Percentiles rank a stretch among this genome's conserved stretches.
Evolutionary conservation across 2,329 filamentous ascomycete genomes (phyloP).

Genomic region (Stagonosporopsis vannaccii): DNA sequence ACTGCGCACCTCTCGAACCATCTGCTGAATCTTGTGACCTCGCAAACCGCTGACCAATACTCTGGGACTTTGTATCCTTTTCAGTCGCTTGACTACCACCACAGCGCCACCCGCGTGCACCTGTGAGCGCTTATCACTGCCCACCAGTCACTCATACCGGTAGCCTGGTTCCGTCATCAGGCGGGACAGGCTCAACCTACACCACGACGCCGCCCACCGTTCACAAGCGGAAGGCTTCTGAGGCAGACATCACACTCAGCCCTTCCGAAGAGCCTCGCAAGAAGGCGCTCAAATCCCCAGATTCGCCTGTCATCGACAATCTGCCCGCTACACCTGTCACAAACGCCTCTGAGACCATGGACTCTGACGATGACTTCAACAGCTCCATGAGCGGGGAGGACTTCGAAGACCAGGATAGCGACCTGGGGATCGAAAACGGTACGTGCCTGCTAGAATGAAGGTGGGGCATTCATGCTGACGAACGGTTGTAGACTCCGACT

Average conservation of each 20-base stretch:
- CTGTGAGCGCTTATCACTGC: conserved; percentile 18
- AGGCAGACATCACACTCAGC: conserved; percentile 38
- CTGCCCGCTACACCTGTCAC: conserved; percentile 46
- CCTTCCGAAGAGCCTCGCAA: conserved; percentile 40
- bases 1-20: conserved; percentile 20
- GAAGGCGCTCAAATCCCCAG: conserved; percentile 35
- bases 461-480: conserved; percentile 21
- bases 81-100: conserved; percentile 20
- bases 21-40: conserved; percentile 33
- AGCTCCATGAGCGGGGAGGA: conserved; percentile 81
- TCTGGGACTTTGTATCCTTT: conserved; percentile 5
- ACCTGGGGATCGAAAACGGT: conserved; percentile 61
- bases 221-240: conserved; percentile 51
- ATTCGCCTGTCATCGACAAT: conserved; percentile 21
- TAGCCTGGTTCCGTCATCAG: conserved; percentile 52
- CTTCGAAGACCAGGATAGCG: conserved; percentile 79
- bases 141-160: conserved; percentile 23
- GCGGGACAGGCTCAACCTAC: conserved; percentile 45
- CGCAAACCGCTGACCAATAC: conserved; percentile 37
- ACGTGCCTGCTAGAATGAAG: conserved; percentile 14
- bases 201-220: conserved; percentile 49
- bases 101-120: conserved; percentile 10
- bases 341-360: conserved; percentile 69
- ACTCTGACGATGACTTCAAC: conserved; percentile 95
- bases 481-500: conserved; percentile 55